These are phyloP conservation scores for Taxillus chinensis DNA, from an alignment of 164 flowering plant genomes.

Conservation along the genomic window DNA sequence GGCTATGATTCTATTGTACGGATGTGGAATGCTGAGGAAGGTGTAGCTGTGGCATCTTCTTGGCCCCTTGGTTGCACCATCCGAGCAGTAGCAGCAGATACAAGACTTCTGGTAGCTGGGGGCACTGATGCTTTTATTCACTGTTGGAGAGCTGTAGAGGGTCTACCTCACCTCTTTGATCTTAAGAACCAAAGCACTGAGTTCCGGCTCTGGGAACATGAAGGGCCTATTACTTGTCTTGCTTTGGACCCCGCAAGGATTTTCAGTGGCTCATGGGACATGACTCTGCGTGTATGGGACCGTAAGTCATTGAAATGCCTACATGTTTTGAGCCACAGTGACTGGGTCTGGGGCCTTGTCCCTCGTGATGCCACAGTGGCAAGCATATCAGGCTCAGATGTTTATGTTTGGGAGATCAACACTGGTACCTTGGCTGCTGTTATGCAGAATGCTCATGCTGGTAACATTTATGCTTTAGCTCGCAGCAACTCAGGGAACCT, in stretches of 20 bases:
- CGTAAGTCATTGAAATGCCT: slow-evolving; percentile 47
- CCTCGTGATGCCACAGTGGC: slow-evolving; percentile 64
- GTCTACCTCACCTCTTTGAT: slow-evolving; percentile 57
- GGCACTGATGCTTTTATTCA: slow-evolving; percentile 85
- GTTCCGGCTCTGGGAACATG: slow-evolving; percentile 77
- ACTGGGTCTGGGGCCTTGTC: slow-evolving; percentile 77
- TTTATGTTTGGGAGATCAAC: slow-evolving; percentile 64
- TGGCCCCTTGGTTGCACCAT: slow-evolving; percentile 72
- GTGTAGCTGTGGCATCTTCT: slow-evolving; percentile 52
- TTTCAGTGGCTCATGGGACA: slow-evolving; percentile 98
- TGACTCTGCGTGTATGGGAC: slow-evolving; percentile 88
- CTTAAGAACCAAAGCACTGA: slow-evolving; percentile 31
- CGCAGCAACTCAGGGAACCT: slow-evolving; percentile 66
- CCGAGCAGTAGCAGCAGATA: slow-evolving; percentile 78
- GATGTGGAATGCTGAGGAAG: slow-evolving; percentile 90
- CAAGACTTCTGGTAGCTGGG: slow-evolving; percentile 70
- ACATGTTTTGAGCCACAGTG: slow-evolving; percentile 59
- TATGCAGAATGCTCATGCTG: slow-evolving; percentile 43
- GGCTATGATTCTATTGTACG: slow-evolving; percentile 75
- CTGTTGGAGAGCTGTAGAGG: slow-evolving; percentile 70
- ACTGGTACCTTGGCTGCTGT: slow-evolving; percentile 29
- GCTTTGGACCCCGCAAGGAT: slow-evolving; percentile 62
- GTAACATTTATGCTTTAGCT: slow-evolving; percentile 54
- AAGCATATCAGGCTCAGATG: slow-evolving; percentile 65
- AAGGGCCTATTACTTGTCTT: slow-evolving; percentile 77